Evolutionary conservation across 805 yeast genomes (phyloP), one percentile per base, ranked within the genome.

Genomic region (Scheffersomyces spartinae): DNA sequence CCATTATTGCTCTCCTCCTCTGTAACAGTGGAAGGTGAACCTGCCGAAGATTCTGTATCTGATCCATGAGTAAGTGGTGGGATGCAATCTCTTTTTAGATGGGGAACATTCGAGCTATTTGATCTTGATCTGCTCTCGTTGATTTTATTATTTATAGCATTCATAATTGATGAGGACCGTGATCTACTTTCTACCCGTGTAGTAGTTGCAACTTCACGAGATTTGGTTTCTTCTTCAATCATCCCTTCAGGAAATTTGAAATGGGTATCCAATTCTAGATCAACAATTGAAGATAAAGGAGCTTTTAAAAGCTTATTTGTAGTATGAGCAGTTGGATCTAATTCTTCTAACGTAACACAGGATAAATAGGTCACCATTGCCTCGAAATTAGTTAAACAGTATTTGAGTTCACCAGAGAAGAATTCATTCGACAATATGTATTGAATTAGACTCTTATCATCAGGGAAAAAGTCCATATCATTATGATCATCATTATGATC

Each of bases 311-410:
- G 23, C 18, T 30, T 27, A 20, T 32, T 38, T 10, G 30, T 26
- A 7, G 39, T 28, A 15, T 33, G 34, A 8, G 21, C 21, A 9
- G 35, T 26, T 8, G 28, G 23, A 11, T 7, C 15, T 19, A 58
- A 39, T 21, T 54, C 63, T 10, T 36, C 31, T 9, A 55, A 32
- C 1, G 61, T 51, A 5, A 57, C 49, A 24, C 51, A 55, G 30
- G 54, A 49, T 18, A 59, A 39, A 36, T 51, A 60, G 23, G 41
- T 48, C 9, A 57, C 39, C 10, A 55, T 48, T 3, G 66, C 66
- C 27, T 60, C 66, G 26, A 58, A 52, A 34, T 60, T 60, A 3
- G 65, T 59, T 16, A 59, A 38, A 33, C 56, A 59, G 30, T 47
- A 60, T 24, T 45, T 44, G 18, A 50, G 31, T 30, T 59, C 66